phyloP scores from a whole-genome alignment of 371 early-diverging fungal species.

The Mortierella sp. region DNA sequence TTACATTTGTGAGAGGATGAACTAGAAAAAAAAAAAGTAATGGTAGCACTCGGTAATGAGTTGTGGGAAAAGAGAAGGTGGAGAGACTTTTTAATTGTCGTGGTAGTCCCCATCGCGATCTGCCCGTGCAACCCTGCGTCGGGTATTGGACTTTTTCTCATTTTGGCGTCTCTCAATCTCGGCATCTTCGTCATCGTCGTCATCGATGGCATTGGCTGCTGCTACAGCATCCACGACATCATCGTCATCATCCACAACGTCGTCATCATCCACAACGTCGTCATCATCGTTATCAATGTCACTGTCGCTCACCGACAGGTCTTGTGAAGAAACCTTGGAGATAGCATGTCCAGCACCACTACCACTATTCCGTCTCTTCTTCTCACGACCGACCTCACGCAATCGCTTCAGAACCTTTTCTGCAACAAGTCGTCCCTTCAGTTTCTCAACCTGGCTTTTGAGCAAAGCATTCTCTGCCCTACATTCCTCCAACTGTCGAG shows the following conservation, averaged over 20 bases:
- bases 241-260: constrained; percentile 8
- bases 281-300: constrained; percentile 21
- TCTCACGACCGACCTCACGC: constrained; percentile 50
- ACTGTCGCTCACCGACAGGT: constrained; percentile 30
- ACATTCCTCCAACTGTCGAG: constrained; percentile 63
- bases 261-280: constrained; percentile 1
- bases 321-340: constrained; percentile 18
- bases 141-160: constrained; percentile 10
- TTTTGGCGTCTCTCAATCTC: constrained; percentile 3
- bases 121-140: constrained; percentile 9
- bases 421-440: constrained; percentile 68
- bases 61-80: neutral
- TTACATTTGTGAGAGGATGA: constrained; percentile 3
- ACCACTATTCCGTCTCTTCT: constrained; percentile 22
- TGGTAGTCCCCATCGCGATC: constrained; percentile 24
- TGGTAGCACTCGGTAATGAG: neutral
- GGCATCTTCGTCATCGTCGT: constrained; percentile 10
- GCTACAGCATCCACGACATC: constrained; percentile 1
- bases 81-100: neutral
- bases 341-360: constrained; percentile 1
- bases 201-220: neutral
- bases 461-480: constrained; percentile 63
- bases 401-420: constrained; percentile 68
- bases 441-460: constrained; percentile 62
- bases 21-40: neutral